Percentiles rank a stretch among this genome's conserved stretches.
Evolutionary conservation across 352 stramenopile genomes (phyloP).

Genomic region (Phytophthora pisi): DNA sequence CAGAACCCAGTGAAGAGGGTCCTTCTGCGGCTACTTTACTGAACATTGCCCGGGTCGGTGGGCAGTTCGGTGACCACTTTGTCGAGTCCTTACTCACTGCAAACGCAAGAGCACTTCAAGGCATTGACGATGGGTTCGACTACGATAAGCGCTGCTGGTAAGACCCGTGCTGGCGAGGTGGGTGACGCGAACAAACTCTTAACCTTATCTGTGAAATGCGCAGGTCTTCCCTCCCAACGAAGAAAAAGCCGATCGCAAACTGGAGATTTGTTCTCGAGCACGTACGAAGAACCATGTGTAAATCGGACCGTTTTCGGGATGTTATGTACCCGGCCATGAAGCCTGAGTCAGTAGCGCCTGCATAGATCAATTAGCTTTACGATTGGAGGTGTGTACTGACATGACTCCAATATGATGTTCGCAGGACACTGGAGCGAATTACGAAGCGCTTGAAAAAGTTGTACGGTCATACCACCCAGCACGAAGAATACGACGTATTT

Average conservation of each 20-base stretch:
- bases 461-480: slow-evolving; percentile 54
- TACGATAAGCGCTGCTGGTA: slow-evolving; percentile 60
- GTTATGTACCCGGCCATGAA: slow-evolving; percentile 41
- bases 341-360: slow-evolving; percentile 34
- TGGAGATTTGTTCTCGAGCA: slow-evolving; percentile 75
- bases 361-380: neutral
- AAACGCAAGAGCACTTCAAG: slow-evolving; percentile 57
- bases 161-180: neutral
- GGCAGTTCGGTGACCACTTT: slow-evolving; percentile 48
- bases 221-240: slow-evolving; percentile 62
- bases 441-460: slow-evolving; percentile 62
- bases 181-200: neutral
- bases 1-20: neutral
- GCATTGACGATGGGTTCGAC: slow-evolving; percentile 23
- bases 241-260: slow-evolving; percentile 69
- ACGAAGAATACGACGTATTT: slow-evolving; percentile 58
- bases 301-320: slow-evolving; percentile 7
- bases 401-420: neutral
- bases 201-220: slow-evolving; percentile 1
- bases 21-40: slow-evolving; percentile 29
- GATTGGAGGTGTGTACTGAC: slow-evolving; percentile 1
- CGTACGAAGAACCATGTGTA: slow-evolving; percentile 31
- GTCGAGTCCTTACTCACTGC: slow-evolving; percentile 50
- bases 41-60: slow-evolving; percentile 38
- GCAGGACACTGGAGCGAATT: slow-evolving; percentile 66